These are phyloP conservation scores for Trichoderma koningiopsis DNA, from an alignment of 2,329 filamentous ascomycete species.

Conservation along the genomic window DNA sequence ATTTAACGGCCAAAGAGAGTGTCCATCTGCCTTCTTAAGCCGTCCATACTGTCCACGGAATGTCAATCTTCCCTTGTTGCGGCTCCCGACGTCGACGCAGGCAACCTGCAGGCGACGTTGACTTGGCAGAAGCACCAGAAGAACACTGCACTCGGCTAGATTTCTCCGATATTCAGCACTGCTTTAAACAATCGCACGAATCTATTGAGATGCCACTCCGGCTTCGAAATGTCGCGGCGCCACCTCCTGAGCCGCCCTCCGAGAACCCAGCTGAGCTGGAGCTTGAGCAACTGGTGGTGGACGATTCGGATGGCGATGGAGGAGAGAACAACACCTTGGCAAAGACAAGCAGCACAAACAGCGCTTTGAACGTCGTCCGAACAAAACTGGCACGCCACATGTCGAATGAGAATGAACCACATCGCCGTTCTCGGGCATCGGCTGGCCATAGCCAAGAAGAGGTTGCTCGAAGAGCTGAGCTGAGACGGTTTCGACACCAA, in stretches of 20 bases:
- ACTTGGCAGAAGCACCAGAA: not conserved
- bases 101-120: not conserved
- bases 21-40: not conserved
- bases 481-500: conserved; percentile 57
- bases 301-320: conserved; percentile 48
- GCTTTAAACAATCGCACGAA: not conserved
- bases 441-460: conserved; percentile 55
- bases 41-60: conserved; percentile 14
- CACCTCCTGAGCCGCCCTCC: conserved; percentile 5
- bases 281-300: conserved; percentile 39
- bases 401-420: conserved; percentile 47
- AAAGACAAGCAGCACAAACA: conserved; percentile 43
- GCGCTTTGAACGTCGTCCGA: conserved; percentile 49
- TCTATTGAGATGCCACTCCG: conserved; percentile 10
- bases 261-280: conserved; percentile 35
- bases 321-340: conserved; percentile 32
- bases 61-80: conserved; percentile 26
- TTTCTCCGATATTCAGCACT: not conserved
- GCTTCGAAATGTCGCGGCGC: not conserved
- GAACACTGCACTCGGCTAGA: not conserved
- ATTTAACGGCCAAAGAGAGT: not conserved
- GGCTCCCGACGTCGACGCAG: conserved; percentile 20
- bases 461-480: conserved; percentile 56
- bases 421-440: conserved; percentile 45
- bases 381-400: conserved; percentile 49